phyloP scores from a whole-genome alignment of 257 asterid species.

The Plantago major region DNA sequence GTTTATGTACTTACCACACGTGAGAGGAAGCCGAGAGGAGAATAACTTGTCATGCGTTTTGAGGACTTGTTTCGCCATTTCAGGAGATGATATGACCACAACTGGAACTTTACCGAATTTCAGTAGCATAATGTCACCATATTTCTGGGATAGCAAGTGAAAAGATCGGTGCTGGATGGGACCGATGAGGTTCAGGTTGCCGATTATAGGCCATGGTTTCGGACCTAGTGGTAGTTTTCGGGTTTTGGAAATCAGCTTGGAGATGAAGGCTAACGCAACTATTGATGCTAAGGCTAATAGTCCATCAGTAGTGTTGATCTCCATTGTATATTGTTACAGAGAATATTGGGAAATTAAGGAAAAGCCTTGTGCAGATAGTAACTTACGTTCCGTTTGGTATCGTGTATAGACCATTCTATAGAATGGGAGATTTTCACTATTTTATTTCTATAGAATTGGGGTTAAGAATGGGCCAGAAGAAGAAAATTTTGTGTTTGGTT shows the following conservation, averaged over 20 bases:
- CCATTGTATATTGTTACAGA: too few species aligned
- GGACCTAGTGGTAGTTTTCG: not conserved
- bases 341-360: too few species aligned
- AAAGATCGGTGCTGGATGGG: not conserved
- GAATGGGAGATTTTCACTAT: too few species aligned
- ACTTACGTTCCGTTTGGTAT: too few species aligned
- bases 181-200: slow-evolving; percentile 6
- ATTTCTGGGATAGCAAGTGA: not conserved
- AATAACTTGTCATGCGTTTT: not conserved
- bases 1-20: not conserved
- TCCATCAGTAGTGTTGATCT: not conserved
- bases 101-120: not conserved
- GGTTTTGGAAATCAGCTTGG: not conserved
- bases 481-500: too few species aligned
- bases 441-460: too few species aligned
- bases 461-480: too few species aligned
- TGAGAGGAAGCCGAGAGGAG: not conserved
- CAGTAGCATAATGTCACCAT: slow-evolving; percentile 8
- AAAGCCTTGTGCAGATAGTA: too few species aligned
- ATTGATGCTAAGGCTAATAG: not conserved
- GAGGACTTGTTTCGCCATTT: not conserved
- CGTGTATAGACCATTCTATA: too few species aligned
- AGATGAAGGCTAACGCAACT: not conserved
- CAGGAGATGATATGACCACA: not conserved
- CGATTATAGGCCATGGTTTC: slow-evolving; percentile 11